Base-by-base conservation (phyloP, 768 basidiomycete genomes). In the Mrakia frigida region DNA sequence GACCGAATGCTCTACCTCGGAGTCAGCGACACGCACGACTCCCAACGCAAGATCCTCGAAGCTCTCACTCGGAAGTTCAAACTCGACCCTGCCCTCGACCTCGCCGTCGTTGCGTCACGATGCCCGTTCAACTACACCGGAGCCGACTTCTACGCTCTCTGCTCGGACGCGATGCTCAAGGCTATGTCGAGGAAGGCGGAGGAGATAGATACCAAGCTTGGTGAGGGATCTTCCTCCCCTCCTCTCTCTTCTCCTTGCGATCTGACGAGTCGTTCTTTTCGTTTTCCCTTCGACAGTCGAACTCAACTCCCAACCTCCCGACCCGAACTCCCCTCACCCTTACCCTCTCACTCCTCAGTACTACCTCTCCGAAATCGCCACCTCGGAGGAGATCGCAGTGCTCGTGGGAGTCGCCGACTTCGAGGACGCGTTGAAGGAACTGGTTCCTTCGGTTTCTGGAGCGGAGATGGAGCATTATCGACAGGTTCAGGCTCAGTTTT, bases 111-210 rank as follows among this genome's bases (percentile, higher is more conserved):
- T 61, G 92, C 91, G 31, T 86, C 89, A 37, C 84, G 85, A 46
- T 98, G 95, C 78, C 90, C 93, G 0, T 93, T 95, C 86, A 93
- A 94, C 82, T 94, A 91, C 81, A 98, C 97, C 3, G 97, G 97
- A 61, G 97, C 97, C 59, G 97, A 99, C 82, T 94, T 98, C 79
- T 98, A 99, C 85, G 97, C 97, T 0, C 85, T 99, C 13, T 98
- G 97, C 83, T 92, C 94, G 7, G 96, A 99, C 83, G 95, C 97
- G 1, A 89, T 99, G 87, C 86, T 99, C 75, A 92, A 92, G 82
- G 93, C 97, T 14, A 96, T 99, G 90, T 90, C 93, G 31, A 86
- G 92, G 52, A 93, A 91, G 79, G 95, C 97, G 0, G 87, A 88
- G 77, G 87, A 87, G 70, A 85, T 98, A 21, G 96, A 98, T 77